Evolutionary conservation across 495 filamentous ascomycete species (phyloP), one percentile per base, ranked within the genome.

Genomic region (Echria macrotheca): DNA sequence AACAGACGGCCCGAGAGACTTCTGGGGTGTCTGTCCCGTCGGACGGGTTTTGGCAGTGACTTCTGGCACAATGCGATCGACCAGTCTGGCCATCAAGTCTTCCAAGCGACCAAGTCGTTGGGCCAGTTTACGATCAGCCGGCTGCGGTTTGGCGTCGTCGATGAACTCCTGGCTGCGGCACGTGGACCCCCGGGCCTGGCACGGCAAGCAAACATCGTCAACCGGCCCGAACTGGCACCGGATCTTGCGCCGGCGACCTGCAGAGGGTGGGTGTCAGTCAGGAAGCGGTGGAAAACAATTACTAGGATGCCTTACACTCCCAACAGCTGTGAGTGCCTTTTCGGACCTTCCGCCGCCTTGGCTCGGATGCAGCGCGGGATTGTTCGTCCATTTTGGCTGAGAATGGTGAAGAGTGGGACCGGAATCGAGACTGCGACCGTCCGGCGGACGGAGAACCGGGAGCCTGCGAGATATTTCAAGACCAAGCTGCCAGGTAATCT

Each of bases 251-350:
- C 70, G 62, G 43, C 72, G 69, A 49, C 72, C 70, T 74, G 54
- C 26, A 28, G 28, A 17, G 17, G 31, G 5, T 23, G 9, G 12
- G 9, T 17, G 28, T 31, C 12, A 31, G 28, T 6, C 12, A 12
- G 36, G 33, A 44, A 9, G 52, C 22, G 10, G 43, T 22, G 12
- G 40, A 17, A 22, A 12, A 38, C 8, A 1, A 18, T 60, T 64
- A 61, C n/a, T n/a, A n/a, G n/a, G n/a, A n/a, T n/a, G n/a, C n/a
- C n/a, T n/a, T 63, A 76, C 75, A 80, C 67, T 78, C 76, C 70
- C 69, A 75, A 47, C 76, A 80, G 53, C 74, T 78, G 48, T 71
- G 69, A 9, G 76, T 80, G 10, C 76, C 76, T 51, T 77, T 80
- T 22, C 77, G 71, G 33, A 79, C 62, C 54, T 69, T 75, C 51